phyloP scores from a whole-genome alignment of 352 stramenopile genomes.

The Blastocystis sp. region DNA sequence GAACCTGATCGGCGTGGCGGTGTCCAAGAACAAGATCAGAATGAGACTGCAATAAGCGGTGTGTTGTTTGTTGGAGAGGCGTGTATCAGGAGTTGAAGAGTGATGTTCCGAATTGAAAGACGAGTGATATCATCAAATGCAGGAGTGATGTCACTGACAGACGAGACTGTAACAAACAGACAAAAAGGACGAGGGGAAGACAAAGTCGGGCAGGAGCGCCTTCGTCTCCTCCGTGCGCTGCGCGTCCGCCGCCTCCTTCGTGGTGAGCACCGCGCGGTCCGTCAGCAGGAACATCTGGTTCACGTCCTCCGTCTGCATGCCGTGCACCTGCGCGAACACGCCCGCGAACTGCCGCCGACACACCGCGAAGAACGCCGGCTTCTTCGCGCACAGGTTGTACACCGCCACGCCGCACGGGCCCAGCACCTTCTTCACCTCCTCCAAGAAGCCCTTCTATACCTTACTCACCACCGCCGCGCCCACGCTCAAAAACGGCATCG shows the following conservation, averaged over 20 bases:
- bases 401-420: slow-evolving; percentile 19
- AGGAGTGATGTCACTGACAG: too few species aligned
- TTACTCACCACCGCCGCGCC: not conserved
- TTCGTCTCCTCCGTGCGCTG: not conserved
- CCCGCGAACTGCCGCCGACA: slow-evolving; percentile 32
- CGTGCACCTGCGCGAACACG: slow-evolving; percentile 31
- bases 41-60: slow-evolving; percentile 6
- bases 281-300: slow-evolving; percentile 32
- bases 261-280: not conserved
- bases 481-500: slow-evolving; percentile 19
- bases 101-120: too few species aligned
- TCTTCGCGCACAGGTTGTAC: slow-evolving; percentile 27
- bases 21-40: slow-evolving; percentile 51
- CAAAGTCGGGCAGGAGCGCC: not conserved
- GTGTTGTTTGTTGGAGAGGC: not conserved
- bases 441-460: slow-evolving; percentile 40
- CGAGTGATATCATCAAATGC: too few species aligned
- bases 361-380: slow-evolving; percentile 10
- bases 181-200: too few species aligned
- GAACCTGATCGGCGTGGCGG: slow-evolving; percentile 44
- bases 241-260: not conserved
- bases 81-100: too few species aligned
- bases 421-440: slow-evolving; percentile 34
- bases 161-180: too few species aligned
- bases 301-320: slow-evolving; percentile 10